phyloP scores from a whole-genome alignment of 2,329 filamentous ascomycete species.

The Fusarium buxicola region DNA sequence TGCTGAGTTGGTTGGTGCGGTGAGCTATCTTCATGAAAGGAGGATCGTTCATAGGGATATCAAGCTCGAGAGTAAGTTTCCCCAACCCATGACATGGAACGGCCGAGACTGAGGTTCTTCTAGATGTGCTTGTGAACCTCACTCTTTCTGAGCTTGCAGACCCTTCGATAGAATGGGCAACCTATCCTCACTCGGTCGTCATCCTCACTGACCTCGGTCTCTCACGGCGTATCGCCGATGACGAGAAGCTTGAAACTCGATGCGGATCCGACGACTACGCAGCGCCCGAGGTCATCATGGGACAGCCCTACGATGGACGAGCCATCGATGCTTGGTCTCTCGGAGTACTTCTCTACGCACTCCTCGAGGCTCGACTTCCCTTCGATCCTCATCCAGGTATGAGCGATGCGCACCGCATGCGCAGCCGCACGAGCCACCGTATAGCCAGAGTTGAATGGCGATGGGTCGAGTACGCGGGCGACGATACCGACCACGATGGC shows the following conservation, averaged over 20 bases:
- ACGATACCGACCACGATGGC: constrained; percentile 87
- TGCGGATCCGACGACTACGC: constrained; percentile 98
- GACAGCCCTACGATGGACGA: constrained; percentile 92
- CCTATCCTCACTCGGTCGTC: constrained; percentile 83
- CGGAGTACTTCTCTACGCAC: constrained; percentile 90
- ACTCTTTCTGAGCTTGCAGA: constrained; percentile 74
- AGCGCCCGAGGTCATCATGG: constrained; percentile 95
- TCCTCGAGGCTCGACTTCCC: constrained; percentile 91
- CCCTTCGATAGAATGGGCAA: constrained; percentile 73
- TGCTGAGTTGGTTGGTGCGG: constrained; percentile 86
- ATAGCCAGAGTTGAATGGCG: constrained; percentile 96
- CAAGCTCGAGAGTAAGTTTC: constrained; percentile 86
- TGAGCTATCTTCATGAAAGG: constrained; percentile 84
- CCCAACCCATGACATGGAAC: background rate
- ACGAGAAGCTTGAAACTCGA: constrained; percentile 89
- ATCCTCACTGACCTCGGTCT: constrained; percentile 94
- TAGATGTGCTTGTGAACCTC: constrained; percentile 93
- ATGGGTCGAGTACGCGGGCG: constrained; percentile 87
- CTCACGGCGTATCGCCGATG: constrained; percentile 84
- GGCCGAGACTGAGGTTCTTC: constrained; percentile 12
- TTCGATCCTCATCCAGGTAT: constrained; percentile 91
- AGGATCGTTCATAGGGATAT: constrained; percentile 97
- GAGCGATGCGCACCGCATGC: constrained; percentile 78
- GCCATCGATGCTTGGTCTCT: constrained; percentile 95
- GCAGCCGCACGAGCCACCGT: constrained; percentile 88